Conservation (phyloP, 73 alveolate genomes). For the Stentor roeselii region DNA sequence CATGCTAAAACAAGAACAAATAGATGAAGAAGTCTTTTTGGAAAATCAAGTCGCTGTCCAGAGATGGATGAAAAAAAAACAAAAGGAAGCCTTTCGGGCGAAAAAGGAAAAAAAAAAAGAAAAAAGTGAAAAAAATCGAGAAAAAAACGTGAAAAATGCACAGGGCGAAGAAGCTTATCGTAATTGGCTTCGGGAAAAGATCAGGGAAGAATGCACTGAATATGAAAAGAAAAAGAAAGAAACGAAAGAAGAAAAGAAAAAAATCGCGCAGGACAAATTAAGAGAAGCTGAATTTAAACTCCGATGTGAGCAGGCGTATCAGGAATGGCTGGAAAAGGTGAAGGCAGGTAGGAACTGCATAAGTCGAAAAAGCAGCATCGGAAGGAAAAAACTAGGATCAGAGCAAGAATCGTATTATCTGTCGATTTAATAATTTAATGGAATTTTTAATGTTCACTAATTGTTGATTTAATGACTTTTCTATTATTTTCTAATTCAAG, state of each 20-base stretch:
- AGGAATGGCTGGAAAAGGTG: slow-evolving; percentile 20
- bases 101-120: background rate
- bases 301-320: background rate
- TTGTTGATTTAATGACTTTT: no score
- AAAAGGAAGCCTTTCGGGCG: background rate
- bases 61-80: background rate
- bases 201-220: background rate
- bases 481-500: no score
- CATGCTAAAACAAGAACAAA: background rate
- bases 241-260: slow-evolving; percentile 12
- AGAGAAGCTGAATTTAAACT: background rate
- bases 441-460: no score
- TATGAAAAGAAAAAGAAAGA: background rate
- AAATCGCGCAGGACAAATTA: background rate
- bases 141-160: background rate
- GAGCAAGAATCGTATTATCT: no score
- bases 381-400: no score
- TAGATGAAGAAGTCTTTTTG: background rate
- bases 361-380: no score
- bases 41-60: background rate
- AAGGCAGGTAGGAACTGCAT: no score
- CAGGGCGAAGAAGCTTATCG: background rate
- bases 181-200: background rate
- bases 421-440: no score
- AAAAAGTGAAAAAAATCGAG: background rate